Evolutionary conservation across 441 rosid species (phyloP).

Genomic region (Eutrema salsugineum): DNA sequence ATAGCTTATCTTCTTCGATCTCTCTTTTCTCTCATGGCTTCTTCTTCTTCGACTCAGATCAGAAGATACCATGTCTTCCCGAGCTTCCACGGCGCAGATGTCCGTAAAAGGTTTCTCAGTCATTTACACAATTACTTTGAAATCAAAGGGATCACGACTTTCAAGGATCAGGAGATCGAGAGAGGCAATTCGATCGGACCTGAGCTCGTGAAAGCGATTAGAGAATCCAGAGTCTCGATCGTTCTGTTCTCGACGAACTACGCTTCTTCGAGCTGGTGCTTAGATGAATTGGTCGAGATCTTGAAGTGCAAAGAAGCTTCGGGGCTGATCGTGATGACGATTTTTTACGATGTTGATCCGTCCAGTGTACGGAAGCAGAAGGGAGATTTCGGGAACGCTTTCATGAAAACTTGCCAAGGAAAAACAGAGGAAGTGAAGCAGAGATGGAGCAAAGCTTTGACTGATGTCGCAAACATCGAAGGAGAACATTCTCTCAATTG

Average conservation of each 20-base stretch:
- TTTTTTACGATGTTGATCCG: background rate
- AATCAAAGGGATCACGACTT: background rate
- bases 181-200: background rate
- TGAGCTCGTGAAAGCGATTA: background rate
- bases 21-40: background rate
- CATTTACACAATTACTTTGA: background rate
- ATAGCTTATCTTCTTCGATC: too few relatives aligned
- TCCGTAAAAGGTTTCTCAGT: background rate
- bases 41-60: background rate
- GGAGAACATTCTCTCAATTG: background rate
- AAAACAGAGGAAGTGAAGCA: background rate
- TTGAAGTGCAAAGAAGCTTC: background rate
- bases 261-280: constrained; percentile 11
- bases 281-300: background rate
- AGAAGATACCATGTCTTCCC: background rate
- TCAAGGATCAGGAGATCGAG: background rate
- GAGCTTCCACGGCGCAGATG: background rate
- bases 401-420: background rate
- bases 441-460: constrained; percentile 6
- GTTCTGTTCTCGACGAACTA: background rate
- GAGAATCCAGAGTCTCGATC: background rate
- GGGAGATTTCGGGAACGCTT: background rate
- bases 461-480: background rate
- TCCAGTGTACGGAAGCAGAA: background rate
- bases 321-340: background rate